A percentile compares a stretch with the other conserved stretches of the same genome.
Evolutionary conservation across 176 grass and related monocot species (phyloP).

Genomic region (Eragrostis nindensis): DNA sequence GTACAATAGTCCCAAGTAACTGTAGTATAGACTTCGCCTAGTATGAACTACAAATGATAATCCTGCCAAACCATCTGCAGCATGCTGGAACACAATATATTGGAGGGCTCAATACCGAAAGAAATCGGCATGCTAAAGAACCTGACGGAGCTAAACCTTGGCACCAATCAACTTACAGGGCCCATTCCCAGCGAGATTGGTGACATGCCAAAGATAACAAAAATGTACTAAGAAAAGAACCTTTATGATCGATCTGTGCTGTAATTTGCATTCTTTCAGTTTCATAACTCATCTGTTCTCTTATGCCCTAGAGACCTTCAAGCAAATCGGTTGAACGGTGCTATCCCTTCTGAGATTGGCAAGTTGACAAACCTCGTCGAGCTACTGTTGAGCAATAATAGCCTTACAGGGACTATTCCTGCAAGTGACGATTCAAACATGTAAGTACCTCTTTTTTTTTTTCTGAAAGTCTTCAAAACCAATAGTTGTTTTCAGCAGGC

Average conservation of each 20-base stretch:
- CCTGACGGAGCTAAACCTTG: slow-evolving; percentile 62
- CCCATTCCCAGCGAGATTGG: slow-evolving; percentile 65
- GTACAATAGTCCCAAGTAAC: slow-evolving; percentile 1
- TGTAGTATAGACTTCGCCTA: not conserved
- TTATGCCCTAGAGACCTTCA: slow-evolving; percentile 81
- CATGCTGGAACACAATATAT: slow-evolving; percentile 56
- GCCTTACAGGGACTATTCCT: slow-evolving; percentile 73
- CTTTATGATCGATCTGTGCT: slow-evolving; percentile 18
- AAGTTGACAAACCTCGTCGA: slow-evolving; percentile 59
- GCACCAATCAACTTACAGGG: slow-evolving; percentile 62
- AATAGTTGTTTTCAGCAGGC: not conserved
- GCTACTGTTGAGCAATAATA: slow-evolving; percentile 73
- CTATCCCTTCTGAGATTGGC: slow-evolving; percentile 71
- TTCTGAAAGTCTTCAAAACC: not conserved
- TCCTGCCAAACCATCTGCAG: slow-evolving; percentile 45
- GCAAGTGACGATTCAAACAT: slow-evolving; percentile 61
- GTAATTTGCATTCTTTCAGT: not conserved
- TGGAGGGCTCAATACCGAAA: slow-evolving; percentile 65
- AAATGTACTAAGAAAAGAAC: slow-evolving; percentile 63
- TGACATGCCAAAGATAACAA: slow-evolving; percentile 62
- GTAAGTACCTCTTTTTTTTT: slow-evolving; percentile 51
- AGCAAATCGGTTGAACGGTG: slow-evolving; percentile 68
- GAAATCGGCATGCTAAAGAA: slow-evolving; percentile 58
- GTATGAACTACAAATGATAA: not conserved
- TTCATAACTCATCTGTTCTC: slow-evolving; percentile 42